Evolutionary conservation across 2,329 filamentous ascomycete genomes (phyloP), one percentile per base, ranked within the genome.

Genomic region (Emmonsiellopsis sp.): DNA sequence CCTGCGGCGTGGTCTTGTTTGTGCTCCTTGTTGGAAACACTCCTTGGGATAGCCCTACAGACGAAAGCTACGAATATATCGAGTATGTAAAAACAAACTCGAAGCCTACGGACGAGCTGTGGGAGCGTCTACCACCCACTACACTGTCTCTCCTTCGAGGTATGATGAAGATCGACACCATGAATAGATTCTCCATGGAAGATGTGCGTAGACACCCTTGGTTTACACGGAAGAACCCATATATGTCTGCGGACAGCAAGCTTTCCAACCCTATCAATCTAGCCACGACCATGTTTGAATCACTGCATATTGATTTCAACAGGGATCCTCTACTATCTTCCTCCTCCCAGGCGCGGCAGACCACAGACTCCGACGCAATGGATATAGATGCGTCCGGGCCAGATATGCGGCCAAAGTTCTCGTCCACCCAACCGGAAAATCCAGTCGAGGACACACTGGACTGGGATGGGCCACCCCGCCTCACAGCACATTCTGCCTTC

Each of bases 1-100:
- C 91, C 13, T 96, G 91, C 63, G 93, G 93, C 35, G 90, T 98
- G 51, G 94, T 98, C n/a, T 77, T 98, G 3, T 98, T 98, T 65
- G 93, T 97, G 37, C 76, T 98, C 3, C 76, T 98, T 3, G 90
- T 95, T 1, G 93, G 93, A 8, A 98, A 98, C 67, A 98, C 93
- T 1, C 93, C 93, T 0, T 98, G 93, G 93, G 93, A 97, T 65
- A 88, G 93, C 66, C 93, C 93, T 0, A 92, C 90, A 2, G 74
- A 80, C 37, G 79, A 83, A 54, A 96, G 89, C 67, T 95, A 88
- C 76, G 93, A 98, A 71, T 98, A 87, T 62, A 82, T 87, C 62
- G 90, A 96, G 69, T 98, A 95, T 67, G 76, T 87, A 41, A 81
- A 82, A 55, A 89, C 83, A 1, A 84, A 85, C 51, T 89, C 90